Evolutionary conservation across 2,329 filamentous ascomycete genomes (phyloP), one percentile per base, ranked within the genome.

Genomic region (Triangularia verruculosa): DNA sequence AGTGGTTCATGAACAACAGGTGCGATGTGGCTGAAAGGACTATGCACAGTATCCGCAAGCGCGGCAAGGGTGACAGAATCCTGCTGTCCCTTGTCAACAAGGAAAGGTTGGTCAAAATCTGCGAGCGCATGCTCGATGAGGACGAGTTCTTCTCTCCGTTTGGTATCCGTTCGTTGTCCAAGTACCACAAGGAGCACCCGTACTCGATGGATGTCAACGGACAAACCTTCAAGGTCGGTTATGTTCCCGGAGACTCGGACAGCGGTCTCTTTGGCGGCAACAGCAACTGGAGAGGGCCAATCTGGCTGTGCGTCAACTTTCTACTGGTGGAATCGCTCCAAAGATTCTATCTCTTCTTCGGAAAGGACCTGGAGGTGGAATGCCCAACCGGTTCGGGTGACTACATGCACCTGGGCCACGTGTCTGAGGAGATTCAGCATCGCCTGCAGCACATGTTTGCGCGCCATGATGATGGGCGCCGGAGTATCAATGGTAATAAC

Each of bases 271-370:
- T 98, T 72, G 94, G 94, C 60, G 94, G 94, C 69, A 98, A 98
- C 83, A 97, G 93, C 76, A 98, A 98, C 78, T 98, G 94, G 94
- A 87, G 94, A 78, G 94, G 90, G 0, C 94, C 95, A 0, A 94
- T 97, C 70, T 98, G 94, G 94, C 83, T 97, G 57, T 95, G 92
- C 67, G 93, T 97, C 78, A 98, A 98, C 78, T 97, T 97, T 79
- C 79, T 98, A 60, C 84, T 98, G 13, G 90, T 98, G 47, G 94
- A 98, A 76, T 94, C 93, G 6, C 84, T 97, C n/a, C 91, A 97
- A 72, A 86, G 94, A 30, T 98, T 96, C 81, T 96, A 92, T 80
- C 89, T 98, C 78, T 98, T 97, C 81, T 97, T 98, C 73, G 94
- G 94, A 65, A 90, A 91, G 64, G 85, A 87, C 15, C 87, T 97